These are phyloP conservation scores for Mycena capillaripes DNA, from an alignment of 768 basidiomycete species.

Conservation along the genomic window DNA sequence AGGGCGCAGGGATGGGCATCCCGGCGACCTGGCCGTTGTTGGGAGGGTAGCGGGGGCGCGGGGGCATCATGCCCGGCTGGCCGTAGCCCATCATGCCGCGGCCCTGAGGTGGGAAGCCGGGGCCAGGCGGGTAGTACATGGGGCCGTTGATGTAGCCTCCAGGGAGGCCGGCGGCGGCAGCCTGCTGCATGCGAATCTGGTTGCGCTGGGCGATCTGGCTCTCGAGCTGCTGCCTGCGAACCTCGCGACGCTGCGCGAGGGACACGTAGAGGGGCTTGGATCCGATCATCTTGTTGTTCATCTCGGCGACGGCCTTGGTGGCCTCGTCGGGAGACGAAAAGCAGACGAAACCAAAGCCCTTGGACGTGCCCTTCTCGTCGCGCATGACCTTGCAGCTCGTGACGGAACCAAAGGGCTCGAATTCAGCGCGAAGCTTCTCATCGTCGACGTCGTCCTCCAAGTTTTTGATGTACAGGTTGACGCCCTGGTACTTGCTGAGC, in stretches of 20 bases:
- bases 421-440: constrained; percentile 95
- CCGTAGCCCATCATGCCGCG: constrained; percentile 87
- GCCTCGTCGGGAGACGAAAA: constrained; percentile 99
- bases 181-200: constrained; percentile 97
- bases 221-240: constrained; percentile 98
- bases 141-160: constrained; percentile 87
- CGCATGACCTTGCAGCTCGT: constrained; percentile 99
- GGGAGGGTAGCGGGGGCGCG: constrained; percentile 88
- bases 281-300: constrained; percentile 99
- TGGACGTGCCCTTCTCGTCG: constrained; percentile 93
- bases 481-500: constrained; percentile 97
- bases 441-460: constrained; percentile 98
- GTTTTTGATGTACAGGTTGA: constrained; percentile 99
- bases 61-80: constrained; percentile 89
- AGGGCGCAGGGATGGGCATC: constrained; percentile 82
- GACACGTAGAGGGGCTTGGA: constrained; percentile 99
- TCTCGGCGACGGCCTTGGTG: constrained; percentile 98
- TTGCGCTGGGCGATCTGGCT: constrained; percentile 98
- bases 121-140: constrained; percentile 89
- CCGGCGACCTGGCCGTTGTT: constrained; percentile 77
- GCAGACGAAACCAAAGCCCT: constrained; percentile 99
- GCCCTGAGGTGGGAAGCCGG: constrained; percentile 86
- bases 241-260: constrained; percentile 97
- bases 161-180: constrained; percentile 88
- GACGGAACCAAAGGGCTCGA: constrained; percentile 96